Percentiles rank a stretch among this genome's conserved stretches.
Evolutionary conservation across 2,329 filamentous ascomycete genomes (phyloP).

Genomic region (Fusarium cyanostomum): DNA sequence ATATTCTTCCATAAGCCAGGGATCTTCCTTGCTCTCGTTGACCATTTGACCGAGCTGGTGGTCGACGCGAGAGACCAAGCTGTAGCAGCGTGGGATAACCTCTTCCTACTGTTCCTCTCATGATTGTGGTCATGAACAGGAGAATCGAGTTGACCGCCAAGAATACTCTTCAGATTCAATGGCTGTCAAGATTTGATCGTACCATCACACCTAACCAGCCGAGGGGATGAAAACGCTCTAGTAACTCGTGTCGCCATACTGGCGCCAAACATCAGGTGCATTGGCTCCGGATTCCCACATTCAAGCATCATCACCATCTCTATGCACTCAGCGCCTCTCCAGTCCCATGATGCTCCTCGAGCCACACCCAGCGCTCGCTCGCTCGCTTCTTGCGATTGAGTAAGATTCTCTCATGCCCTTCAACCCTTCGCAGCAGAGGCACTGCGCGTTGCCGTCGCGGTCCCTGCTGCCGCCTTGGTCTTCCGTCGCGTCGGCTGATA

Average conservation of each 20-base stretch:
- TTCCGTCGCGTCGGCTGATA: conserved; percentile 81
- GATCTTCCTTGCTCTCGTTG: too few relatives aligned
- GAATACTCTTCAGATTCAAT: too few relatives aligned
- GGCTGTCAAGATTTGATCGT: background rate
- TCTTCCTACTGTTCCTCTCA: too few relatives aligned
- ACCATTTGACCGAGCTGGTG: too few relatives aligned
- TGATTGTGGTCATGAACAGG: too few relatives aligned
- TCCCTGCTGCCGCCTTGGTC: conserved; percentile 51
- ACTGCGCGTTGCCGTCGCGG: conserved; percentile 34
- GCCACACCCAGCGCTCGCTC: conserved; percentile 11
- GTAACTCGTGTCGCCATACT: background rate
- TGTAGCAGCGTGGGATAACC: too few relatives aligned
- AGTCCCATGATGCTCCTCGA: background rate
- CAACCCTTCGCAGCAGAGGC: conserved; percentile 40
- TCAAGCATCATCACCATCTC: conserved; percentile 5
- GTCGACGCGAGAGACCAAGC: too few relatives aligned
- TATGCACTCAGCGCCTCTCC: conserved; percentile 2
- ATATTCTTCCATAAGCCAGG: too few relatives aligned
- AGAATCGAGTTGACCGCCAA: too few relatives aligned
- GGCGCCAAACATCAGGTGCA: conserved; percentile 1
- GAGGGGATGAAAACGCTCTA: background rate
- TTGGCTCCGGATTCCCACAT: conserved; percentile 8
- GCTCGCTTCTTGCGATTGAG: background rate
- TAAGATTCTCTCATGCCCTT: conserved; percentile 5
- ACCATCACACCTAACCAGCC: background rate